phyloP scores from a whole-genome alignment of 2,329 filamentous ascomycete species.

The Aureobasidium sp. region DNA sequence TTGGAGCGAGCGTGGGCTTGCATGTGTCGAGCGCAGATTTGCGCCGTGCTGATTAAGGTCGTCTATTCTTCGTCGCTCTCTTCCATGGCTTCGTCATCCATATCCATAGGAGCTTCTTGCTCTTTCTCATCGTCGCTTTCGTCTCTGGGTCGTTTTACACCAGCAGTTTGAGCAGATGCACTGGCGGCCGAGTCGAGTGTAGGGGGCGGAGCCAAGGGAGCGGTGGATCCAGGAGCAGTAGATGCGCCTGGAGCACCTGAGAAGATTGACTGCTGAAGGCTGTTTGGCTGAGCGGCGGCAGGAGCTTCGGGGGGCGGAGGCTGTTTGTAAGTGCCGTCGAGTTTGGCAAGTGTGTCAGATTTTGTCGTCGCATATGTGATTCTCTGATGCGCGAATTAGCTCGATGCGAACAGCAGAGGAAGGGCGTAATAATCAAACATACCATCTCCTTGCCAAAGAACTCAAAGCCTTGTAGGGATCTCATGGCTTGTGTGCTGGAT shows the following conservation, averaged over 20 bases:
- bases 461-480: conserved; percentile 73
- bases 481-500: conserved; percentile 88
- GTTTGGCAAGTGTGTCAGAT: conserved; percentile 78
- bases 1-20: conserved; percentile 72
- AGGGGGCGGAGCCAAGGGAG: conserved; percentile 14
- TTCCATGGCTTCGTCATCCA: conserved; percentile 25
- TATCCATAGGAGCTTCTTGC: conserved; percentile 23
- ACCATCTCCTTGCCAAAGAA: conserved; percentile 84
- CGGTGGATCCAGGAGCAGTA: background rate
- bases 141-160: conserved; percentile 48
- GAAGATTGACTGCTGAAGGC: conserved; percentile 68
- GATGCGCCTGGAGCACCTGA: conserved; percentile 20
- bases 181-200: background rate
- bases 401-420: background rate
- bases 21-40: conserved; percentile 48
- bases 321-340: conserved; percentile 81
- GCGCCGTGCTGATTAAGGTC: background rate
- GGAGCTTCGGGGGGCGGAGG: conserved; percentile 34
- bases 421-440: conserved; percentile 25
- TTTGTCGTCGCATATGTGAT: conserved; percentile 86
- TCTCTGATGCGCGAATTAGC: conserved; percentile 47
- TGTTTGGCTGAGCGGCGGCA: conserved; percentile 29
- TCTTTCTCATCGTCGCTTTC: conserved; percentile 32
- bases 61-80: conserved; percentile 50
- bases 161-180: conserved; percentile 27